These are phyloP conservation scores for Glutinoglossum americanum DNA, from an alignment of 495 filamentous ascomycete species.

Conservation along the genomic window DNA sequence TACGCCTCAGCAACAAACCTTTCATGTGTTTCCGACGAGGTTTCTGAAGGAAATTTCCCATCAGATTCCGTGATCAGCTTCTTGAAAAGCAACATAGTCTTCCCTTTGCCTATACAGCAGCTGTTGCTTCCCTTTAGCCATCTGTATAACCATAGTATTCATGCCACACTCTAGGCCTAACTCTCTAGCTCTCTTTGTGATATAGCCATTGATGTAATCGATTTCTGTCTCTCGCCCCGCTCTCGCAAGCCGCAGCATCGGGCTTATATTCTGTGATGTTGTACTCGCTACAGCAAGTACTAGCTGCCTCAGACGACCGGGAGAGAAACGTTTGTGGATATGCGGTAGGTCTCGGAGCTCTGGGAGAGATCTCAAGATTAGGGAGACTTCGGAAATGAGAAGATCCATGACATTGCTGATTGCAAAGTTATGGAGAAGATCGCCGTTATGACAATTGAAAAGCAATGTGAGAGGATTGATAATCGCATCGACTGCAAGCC, in stretches of 20 bases:
- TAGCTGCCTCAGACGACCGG: constrained; percentile 31
- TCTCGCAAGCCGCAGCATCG: constrained; percentile 62
- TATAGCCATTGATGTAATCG: constrained; percentile 67
- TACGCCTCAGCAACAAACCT: too few relatives aligned
- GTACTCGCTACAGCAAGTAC: constrained; percentile 33
- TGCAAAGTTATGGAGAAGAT: constrained; percentile 37
- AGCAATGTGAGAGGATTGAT: constrained; percentile 68
- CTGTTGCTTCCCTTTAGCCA: constrained; percentile 31
- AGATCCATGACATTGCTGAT: constrained; percentile 34
- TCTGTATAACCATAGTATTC: constrained; percentile 44
- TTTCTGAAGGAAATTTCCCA: background rate
- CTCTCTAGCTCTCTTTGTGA: constrained; percentile 47
- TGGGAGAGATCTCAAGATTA: constrained; percentile 38
- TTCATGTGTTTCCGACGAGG: too few relatives aligned
- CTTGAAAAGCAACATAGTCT: constrained; percentile 10
- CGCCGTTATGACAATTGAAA: constrained; percentile 50
- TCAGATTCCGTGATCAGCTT: background rate
- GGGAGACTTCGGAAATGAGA: constrained; percentile 42
- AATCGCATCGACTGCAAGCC: constrained; percentile 57
- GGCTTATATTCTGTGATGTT: constrained; percentile 46
- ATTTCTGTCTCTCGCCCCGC: constrained; percentile 47
- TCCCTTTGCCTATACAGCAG: constrained; percentile 20
- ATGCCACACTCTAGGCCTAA: constrained; percentile 38
- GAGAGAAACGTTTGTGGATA: constrained; percentile 30
- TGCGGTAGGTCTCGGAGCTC: constrained; percentile 44